These are phyloP conservation scores for Aspergillus pseudoglaucus DNA, from an alignment of 2,329 filamentous ascomycete genomes.

Conservation along the genomic window DNA sequence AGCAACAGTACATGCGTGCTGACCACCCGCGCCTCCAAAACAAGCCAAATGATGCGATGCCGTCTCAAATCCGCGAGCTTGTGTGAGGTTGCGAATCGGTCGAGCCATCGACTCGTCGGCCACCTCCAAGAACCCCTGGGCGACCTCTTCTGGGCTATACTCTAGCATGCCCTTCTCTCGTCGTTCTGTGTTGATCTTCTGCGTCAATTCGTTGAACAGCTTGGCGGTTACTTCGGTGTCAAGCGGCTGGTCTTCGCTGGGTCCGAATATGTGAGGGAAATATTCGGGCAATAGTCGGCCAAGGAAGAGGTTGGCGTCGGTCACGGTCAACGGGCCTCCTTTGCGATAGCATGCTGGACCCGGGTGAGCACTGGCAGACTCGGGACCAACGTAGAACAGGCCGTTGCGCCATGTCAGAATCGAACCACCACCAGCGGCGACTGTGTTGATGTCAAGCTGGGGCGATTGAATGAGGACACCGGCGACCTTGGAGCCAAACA, in stretches of 20 bases:
- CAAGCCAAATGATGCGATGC: slow-evolving; percentile 21
- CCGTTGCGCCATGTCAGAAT: slow-evolving; percentile 76
- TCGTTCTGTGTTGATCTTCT: slow-evolving; percentile 67
- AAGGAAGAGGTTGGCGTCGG: slow-evolving; percentile 81
- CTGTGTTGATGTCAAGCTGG: slow-evolving; percentile 87
- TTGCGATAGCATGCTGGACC: slow-evolving; percentile 89
- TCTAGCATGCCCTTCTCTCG: slow-evolving; percentile 40
- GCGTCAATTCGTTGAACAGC: slow-evolving; percentile 65
- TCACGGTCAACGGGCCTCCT: slow-evolving; percentile 83
- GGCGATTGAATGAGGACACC: slow-evolving; percentile 89
- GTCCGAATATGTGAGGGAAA: slow-evolving; percentile 89
- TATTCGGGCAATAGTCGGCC: slow-evolving; percentile 79
- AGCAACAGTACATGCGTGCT: slow-evolving; percentile 40
- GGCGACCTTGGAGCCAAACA: slow-evolving; percentile 86
- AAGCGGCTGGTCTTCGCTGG: slow-evolving; percentile 72
- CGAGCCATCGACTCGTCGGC: slow-evolving; percentile 83
- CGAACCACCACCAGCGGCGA: slow-evolving; percentile 69
- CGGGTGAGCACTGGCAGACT: slow-evolving; percentile 81
- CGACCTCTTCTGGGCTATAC: slow-evolving; percentile 59
- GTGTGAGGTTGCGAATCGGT: slow-evolving; percentile 20
- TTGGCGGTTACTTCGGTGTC: slow-evolving; percentile 67
- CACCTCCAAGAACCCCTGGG: slow-evolving; percentile 69
- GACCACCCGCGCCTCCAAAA: slow-evolving; percentile 30
- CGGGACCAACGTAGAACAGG: slow-evolving; percentile 81
- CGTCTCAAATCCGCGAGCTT: slow-evolving; percentile 11